Conservation (phyloP, 768 basidiomycete species). For the Suillus subaureus region DNA sequence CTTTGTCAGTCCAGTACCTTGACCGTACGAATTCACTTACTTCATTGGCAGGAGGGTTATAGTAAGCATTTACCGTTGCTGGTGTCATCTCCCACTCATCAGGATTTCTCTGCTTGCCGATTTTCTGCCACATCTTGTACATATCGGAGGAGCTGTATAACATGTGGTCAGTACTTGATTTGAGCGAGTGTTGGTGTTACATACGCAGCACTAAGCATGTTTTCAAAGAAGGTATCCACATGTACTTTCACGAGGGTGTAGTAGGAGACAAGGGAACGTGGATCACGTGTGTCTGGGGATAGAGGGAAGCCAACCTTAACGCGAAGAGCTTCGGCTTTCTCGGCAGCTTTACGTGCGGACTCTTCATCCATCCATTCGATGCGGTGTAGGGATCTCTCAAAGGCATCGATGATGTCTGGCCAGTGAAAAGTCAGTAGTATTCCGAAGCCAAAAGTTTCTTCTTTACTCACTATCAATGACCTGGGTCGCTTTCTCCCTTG, state of each 20-base stretch:
- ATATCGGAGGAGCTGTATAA: conserved; percentile 54
- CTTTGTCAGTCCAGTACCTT: background rate
- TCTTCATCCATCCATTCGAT: conserved; percentile 92
- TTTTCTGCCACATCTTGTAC: conserved; percentile 70
- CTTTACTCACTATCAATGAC: conserved; percentile 69
- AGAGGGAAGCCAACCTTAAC: conserved; percentile 94
- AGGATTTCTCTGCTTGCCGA: conserved; percentile 71
- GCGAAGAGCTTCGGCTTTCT: conserved; percentile 64
- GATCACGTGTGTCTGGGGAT: conserved; percentile 77
- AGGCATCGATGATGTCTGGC: conserved; percentile 77
- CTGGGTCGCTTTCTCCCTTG: conserved; percentile 76
- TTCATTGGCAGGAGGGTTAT: conserved; percentile 86
- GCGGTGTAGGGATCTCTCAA: conserved; percentile 71
- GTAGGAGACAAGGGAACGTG: conserved; percentile 70
- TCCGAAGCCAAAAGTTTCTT: background rate
- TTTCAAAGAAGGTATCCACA: conserved; percentile 78
- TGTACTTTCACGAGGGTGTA: conserved; percentile 72
- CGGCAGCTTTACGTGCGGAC: conserved; percentile 78
- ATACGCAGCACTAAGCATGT: conserved; percentile 68
- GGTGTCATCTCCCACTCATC: conserved; percentile 90
- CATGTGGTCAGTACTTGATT: conserved; percentile 14
- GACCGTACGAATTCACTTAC: conserved; percentile 36
- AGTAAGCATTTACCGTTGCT: conserved; percentile 87
- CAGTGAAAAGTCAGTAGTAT: conserved; percentile 21
- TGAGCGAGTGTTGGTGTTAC: conserved; percentile 6